A percentile compares a stretch with the other conserved stretches of the same genome.
These are phyloP conservation scores for Monascus ruber DNA, from an alignment of 2,329 filamentous ascomycete species.

Conservation along the genomic window DNA sequence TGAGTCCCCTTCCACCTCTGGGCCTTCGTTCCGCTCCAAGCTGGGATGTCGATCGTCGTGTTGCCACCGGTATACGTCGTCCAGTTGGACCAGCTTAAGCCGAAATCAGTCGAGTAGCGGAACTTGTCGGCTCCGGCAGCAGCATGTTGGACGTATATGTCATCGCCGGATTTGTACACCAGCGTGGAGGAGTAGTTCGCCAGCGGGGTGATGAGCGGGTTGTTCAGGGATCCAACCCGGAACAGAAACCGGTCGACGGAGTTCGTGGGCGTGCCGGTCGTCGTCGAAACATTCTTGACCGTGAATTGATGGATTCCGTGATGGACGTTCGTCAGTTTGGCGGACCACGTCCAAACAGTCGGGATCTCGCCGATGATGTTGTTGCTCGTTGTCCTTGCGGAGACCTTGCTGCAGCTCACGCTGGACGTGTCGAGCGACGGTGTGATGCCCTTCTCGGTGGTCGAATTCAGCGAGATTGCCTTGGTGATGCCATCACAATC, in stretches of 20 bases:
- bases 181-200: constrained; percentile 50
- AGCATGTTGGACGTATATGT: constrained; percentile 44
- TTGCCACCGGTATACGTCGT: constrained; percentile 43
- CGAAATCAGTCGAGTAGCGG: constrained; percentile 53
- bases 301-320: constrained; percentile 51
- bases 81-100: constrained; percentile 49
- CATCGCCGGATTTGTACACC: constrained; percentile 34
- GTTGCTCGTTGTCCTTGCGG: constrained; percentile 10
- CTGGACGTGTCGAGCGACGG: constrained; percentile 35
- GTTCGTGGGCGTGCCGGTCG: constrained; percentile 35
- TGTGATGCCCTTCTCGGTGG: constrained; percentile 34
- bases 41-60: constrained; percentile 34
- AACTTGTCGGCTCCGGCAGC: constrained; percentile 52
- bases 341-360: constrained; percentile 43
- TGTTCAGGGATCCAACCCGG: constrained; percentile 46
- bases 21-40: constrained; percentile 47
- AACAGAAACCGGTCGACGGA: constrained; percentile 51
- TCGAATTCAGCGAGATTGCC: constrained; percentile 43
- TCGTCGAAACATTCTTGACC: constrained; percentile 42
- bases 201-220: constrained; percentile 48
- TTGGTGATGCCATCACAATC: constrained; percentile 45
- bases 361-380: constrained; percentile 42
- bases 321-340: constrained; percentile 43
- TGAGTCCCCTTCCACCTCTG: constrained; percentile 53
- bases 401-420: constrained; percentile 35